phyloP scores from a whole-genome alignment of 2,329 filamentous ascomycete genomes.

The Pseudohalonectria lignicola region DNA sequence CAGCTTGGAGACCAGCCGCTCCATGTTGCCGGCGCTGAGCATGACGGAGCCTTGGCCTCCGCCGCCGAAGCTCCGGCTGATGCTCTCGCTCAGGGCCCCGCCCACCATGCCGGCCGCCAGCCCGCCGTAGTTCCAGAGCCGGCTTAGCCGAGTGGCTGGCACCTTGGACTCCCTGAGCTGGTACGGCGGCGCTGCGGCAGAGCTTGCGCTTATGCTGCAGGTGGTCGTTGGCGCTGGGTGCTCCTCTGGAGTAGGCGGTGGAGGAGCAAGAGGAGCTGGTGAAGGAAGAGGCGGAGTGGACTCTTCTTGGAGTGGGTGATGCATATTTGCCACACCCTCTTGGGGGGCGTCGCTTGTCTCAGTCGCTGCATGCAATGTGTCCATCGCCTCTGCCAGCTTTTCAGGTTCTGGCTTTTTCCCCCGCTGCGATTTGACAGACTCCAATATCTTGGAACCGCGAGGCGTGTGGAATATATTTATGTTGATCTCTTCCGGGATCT shows the following conservation, averaged over 20 bases:
- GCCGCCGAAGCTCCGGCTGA: constrained; percentile 69
- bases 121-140: constrained; percentile 90
- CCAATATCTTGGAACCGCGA: constrained; percentile 28
- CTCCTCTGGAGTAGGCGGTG: too few relatives aligned
- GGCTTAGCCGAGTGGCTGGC: constrained; percentile 73
- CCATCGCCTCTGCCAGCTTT: background rate
- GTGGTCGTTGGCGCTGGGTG: too few relatives aligned
- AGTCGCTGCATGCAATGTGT: background rate
- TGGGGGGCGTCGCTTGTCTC: background rate
- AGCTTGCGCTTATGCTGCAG: too few relatives aligned
- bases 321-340: too few relatives aligned
- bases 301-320: too few relatives aligned
- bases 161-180: constrained; percentile 81
- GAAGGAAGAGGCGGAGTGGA: too few relatives aligned
- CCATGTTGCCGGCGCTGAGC: constrained; percentile 83
- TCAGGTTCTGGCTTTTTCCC: too few relatives aligned
- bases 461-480: constrained; percentile 36
- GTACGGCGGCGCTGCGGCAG: constrained; percentile 20
- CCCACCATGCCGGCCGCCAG: constrained; percentile 92
- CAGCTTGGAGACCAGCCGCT: constrained; percentile 81
- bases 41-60: constrained; percentile 60
- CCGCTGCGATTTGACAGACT: constrained; percentile 13
- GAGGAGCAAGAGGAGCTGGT: too few relatives aligned
- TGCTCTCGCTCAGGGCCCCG: constrained; percentile 74
- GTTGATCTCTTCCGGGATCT: constrained; percentile 28